These are phyloP conservation scores for Tetracladium setigerum DNA, from an alignment of 495 filamentous ascomycete genomes.

Conservation along the genomic window DNA sequence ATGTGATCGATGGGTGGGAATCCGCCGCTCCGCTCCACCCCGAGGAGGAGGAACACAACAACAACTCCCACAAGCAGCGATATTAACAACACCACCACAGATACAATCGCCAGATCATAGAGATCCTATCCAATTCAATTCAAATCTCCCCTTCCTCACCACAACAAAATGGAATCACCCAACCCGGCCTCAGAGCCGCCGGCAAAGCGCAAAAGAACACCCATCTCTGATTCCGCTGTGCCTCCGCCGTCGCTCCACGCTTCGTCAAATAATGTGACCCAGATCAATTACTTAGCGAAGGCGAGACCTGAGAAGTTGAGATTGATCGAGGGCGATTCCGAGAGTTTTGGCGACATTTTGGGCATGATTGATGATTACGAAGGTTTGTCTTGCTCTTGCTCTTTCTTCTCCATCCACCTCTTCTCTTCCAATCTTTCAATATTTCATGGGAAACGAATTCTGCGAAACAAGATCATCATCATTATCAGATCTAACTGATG, in stretches of 20 bases:
- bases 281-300: slow-evolving; percentile 71
- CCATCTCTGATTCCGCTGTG: slow-evolving; percentile 36
- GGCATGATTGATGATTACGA: slow-evolving; percentile 70
- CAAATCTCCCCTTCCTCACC: too few species aligned
- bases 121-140: too few species aligned
- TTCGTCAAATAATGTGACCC: slow-evolving; percentile 41
- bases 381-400: slow-evolving; percentile 24
- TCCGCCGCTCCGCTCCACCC: too few species aligned
- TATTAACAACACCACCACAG: too few species aligned
- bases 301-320: slow-evolving; percentile 29
- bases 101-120: too few species aligned
- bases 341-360: slow-evolving; percentile 41
- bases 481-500: too few species aligned
- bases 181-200: slow-evolving; percentile 31
- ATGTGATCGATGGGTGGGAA: not conserved
- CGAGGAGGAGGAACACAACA: not conserved
- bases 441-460: not conserved
- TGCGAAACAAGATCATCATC: too few species aligned
- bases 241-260: slow-evolving; percentile 38
- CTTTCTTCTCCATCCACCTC: not conserved
- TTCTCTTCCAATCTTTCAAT: not conserved
- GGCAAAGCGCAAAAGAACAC: slow-evolving; percentile 54
- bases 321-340: slow-evolving; percentile 36
- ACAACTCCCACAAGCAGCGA: too few species aligned
- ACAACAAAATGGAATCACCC: slow-evolving; percentile 25